Conservation (phyloP, 306 rosid species). For the Cicer pinnatifidum region DNA sequence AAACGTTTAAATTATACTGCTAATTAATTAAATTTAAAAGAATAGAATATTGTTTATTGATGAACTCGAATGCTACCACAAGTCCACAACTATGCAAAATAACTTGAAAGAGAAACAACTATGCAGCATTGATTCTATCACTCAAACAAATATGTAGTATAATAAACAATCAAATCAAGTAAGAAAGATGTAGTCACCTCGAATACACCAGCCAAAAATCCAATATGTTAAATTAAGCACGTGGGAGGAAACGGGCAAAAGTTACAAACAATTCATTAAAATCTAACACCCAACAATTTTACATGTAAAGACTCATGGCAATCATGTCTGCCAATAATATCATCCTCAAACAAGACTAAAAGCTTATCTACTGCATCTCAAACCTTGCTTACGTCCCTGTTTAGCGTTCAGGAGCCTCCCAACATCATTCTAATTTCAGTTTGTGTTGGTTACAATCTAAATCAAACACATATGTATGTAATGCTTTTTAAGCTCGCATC, state of each 20-base stretch:
- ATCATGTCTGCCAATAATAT: slow-evolving; percentile 29
- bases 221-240: slow-evolving; percentile 42
- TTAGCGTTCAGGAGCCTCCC: not conserved
- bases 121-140: slow-evolving; percentile 16
- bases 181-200: slow-evolving; percentile 39
- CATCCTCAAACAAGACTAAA: slow-evolving; percentile 36
- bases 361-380: slow-evolving; percentile 46
- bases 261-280: slow-evolving; percentile 42
- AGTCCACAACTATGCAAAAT: not conserved
- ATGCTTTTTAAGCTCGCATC: slow-evolving; percentile 38
- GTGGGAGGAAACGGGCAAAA: slow-evolving; percentile 35
- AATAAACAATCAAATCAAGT: slow-evolving; percentile 24
- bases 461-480: not conserved
- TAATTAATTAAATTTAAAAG: too few relatives aligned
- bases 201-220: slow-evolving; percentile 9
- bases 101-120: not conserved
- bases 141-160: slow-evolving; percentile 34
- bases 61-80: not conserved
- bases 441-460: too few relatives aligned
- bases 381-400: slow-evolving; percentile 41
- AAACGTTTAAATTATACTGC: not conserved
- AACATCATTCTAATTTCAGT: not conserved
- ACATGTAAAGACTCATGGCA: slow-evolving; percentile 44
- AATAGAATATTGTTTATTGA: too few relatives aligned
- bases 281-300: slow-evolving; percentile 42